Base-by-base conservation (phyloP, 306 rosid genomes). In the Cucurbita ficifolia region DNA sequence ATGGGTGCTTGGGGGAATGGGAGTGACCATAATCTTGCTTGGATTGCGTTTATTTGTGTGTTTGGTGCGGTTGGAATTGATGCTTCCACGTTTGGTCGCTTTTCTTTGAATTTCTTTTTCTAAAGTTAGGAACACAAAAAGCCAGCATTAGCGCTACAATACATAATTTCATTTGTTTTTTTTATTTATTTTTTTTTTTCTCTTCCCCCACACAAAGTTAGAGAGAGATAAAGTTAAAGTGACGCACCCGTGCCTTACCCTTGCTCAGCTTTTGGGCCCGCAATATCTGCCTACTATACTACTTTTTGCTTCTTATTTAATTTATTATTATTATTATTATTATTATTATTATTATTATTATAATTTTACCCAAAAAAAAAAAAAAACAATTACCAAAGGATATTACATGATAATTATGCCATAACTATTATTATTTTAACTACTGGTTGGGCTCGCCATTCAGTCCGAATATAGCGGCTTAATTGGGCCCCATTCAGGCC, bases 1-100 rank as follows among this genome's bases (percentile, higher is more conserved):
- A 29, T 29, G 2, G 33, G 33, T 29, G 33, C 33, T 29, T 29
- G 33, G 33, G 33, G 82, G 83, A 49, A 49, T 49, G 1, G 7
- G 83, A 85, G 76, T 76, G 73, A 72, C 72, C 78, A 67, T 79
- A 77, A 88, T 89, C 96, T 81, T 86, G 74, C 76, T 89, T 80
- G 96, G 90, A 82, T 86, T 83, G 83, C 86, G 92, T 79, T 84
- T 29, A 29, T 29, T 29, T 29, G 33, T 29, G 33, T 29, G 33
- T 29, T 29, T 29, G 33, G 33, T 29, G 33, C 33, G 33, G 33
- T 29, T 83, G 77, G 84, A 77, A 84, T 82, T 86, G 83, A 83
- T 84, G 86, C 89, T 60, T 74, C 87, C 87, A 83, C 82, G 61
- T 39, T 55, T 72, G 33, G 51, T 56, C 8, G 36, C 40, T 39